These are phyloP conservation scores for Psilocybe subaeruginosa DNA, from an alignment of 768 basidiomycete species.

Conservation along the genomic window DNA sequence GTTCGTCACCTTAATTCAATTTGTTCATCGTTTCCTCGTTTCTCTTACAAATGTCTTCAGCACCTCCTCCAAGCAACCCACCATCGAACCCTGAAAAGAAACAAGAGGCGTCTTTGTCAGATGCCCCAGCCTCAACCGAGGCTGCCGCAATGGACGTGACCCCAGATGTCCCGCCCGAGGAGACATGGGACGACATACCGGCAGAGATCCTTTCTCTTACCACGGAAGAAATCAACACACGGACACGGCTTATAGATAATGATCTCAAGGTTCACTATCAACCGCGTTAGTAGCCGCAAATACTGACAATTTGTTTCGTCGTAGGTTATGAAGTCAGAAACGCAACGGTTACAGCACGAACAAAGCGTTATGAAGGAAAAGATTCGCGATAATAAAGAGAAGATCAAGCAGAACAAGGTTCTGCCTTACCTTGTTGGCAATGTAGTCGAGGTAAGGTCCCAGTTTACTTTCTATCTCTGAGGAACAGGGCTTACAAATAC, in stretches of 20 bases:
- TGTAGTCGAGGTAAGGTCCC: constrained; percentile 83
- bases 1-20: constrained; percentile 14
- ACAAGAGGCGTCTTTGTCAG: constrained; percentile 35
- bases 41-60: constrained; percentile 54
- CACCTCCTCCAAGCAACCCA: constrained; percentile 55
- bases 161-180: constrained; percentile 69
- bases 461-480: background rate
- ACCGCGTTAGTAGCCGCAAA: background rate
- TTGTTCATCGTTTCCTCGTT: constrained; percentile 13
- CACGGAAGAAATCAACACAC: constrained; percentile 87
- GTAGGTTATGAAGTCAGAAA: constrained; percentile 98
- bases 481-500: constrained; percentile 3
- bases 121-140: constrained; percentile 33
- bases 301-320: background rate
- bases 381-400: constrained; percentile 96
- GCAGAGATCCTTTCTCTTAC: constrained; percentile 78
- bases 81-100: constrained; percentile 57
- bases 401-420: constrained; percentile 99
- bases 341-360: constrained; percentile 88
- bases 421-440: constrained; percentile 97
- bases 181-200: constrained; percentile 91
- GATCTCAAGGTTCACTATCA: constrained; percentile 78
- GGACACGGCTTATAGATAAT: constrained; percentile 93
- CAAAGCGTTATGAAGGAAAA: constrained; percentile 97
- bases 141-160: constrained; percentile 71